Evolutionary conservation across 176 grass and related monocot genomes (phyloP), one percentile per base, ranked within the genome.

Genomic region (Neostapfia colusana): DNA sequence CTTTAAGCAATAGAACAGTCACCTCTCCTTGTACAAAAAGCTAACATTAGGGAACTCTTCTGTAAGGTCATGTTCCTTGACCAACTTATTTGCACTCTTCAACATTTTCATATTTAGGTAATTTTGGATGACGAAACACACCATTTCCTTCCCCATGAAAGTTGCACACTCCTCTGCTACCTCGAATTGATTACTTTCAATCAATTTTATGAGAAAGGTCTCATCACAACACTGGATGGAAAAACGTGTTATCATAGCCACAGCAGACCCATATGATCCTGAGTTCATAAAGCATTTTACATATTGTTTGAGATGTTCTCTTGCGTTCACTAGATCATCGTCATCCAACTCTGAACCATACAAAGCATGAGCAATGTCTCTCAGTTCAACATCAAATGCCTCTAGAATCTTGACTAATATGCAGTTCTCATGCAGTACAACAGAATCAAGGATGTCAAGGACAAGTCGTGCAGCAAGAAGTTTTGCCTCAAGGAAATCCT

Each of bases 1-100:
- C 12, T 71, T 70, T 39, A 36, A 83, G 64, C 9, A 83, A 50
- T 15, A 55, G 35, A 61, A 66, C 73, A 63, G n/a, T 23, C 67
- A 97, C 94, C 94, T 97, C 85, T 93, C 91, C 83, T 97, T 97
- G 65, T 97, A 97, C 59, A 80, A 70, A 83, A 81, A 82, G 54
- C 80, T 87, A 59, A 93, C 89, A 89, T 93, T 74, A 55, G 94
- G 94, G 84, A 93, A 93, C 70, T 97, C 76, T 76, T 93, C 63
- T 71, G 45, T 78, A 73, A 97, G 87, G 75, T 93, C 75, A 54
- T 93, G 65, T 74, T 85, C 83, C 79, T 93, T 97, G 41, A 97
- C 82, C 81, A 93, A 65, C 43, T 86, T 89, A 67, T 97, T 91
- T 9, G 94, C 94, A 40, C 76, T 88, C 86, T 93, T 97, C 28